Percentiles rank a stretch among this genome's conserved stretches.
Conservation (phyloP, 2,329 filamentous ascomycete species). For the Zymoseptoria pseudotritici region DNA sequence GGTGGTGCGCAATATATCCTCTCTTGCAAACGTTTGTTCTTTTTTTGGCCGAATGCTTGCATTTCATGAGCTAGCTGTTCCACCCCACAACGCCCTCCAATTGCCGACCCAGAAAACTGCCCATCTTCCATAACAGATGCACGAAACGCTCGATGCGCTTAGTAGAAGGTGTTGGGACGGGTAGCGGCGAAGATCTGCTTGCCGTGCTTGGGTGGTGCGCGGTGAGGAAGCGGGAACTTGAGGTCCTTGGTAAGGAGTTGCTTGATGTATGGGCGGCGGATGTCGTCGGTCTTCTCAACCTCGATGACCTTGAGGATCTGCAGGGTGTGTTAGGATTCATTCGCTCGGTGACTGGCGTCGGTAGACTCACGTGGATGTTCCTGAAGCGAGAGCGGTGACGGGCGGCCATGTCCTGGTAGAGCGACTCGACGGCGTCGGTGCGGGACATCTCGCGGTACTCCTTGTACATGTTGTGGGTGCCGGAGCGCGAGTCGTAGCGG, state of each 20-base stretch:
- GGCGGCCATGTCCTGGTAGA: constrained; percentile 99
- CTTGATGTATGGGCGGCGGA: constrained; percentile 99
- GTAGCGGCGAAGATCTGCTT: constrained; percentile 90
- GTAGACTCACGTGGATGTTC: constrained; percentile 83
- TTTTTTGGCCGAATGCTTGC: neutral
- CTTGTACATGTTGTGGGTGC: constrained; percentile 99
- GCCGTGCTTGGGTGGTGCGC: constrained; percentile 71
- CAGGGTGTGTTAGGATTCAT: constrained; percentile 3
- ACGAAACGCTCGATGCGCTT: constrained; percentile 43
- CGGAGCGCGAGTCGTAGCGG: constrained; percentile 98
- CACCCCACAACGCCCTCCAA: neutral
- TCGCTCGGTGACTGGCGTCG: neutral
- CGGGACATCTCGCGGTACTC: constrained; percentile 99
- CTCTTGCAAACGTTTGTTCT: neutral
- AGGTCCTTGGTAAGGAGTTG: constrained; percentile 93
- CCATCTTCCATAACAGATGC: constrained; percentile 15
- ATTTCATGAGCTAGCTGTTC: neutral
- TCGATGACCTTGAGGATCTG: constrained; percentile 98
- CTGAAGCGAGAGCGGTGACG: constrained; percentile 97
- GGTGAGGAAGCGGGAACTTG: constrained; percentile 98
- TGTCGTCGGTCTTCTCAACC: constrained; percentile 85
- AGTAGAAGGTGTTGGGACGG: constrained; percentile 97
- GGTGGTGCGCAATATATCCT: neutral
- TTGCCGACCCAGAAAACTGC: neutral
- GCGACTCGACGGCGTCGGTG: constrained; percentile 86